Percentiles rank a stretch among this genome's conserved stretches.
These are phyloP conservation scores for Parasitella parasitica DNA, from an alignment of 371 early-diverging fungal species.

Conservation along the genomic window DNA sequence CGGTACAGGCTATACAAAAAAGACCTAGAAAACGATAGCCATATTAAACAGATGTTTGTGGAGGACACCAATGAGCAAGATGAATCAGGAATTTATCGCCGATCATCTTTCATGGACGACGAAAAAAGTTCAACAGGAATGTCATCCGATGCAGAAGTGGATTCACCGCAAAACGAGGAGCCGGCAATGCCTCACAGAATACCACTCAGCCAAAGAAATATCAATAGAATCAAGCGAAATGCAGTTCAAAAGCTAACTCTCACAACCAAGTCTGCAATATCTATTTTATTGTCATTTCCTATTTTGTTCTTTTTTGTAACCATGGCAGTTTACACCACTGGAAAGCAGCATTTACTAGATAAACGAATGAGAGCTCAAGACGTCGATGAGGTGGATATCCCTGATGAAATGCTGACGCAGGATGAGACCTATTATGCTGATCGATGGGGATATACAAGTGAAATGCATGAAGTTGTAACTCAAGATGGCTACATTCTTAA, in stretches of 20 bases:
- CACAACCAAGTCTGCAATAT: neutral
- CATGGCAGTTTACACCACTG: constrained; percentile 7
- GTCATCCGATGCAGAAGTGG: neutral
- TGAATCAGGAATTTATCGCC: neutral
- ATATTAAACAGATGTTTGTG: neutral
- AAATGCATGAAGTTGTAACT: constrained; percentile 36
- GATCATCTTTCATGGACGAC: neutral
- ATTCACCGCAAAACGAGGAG: neutral
- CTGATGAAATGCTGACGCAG: constrained; percentile 26
- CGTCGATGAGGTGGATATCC: neutral
- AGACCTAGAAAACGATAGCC: neutral
- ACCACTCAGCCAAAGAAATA: neutral
- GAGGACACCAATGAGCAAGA: neutral
- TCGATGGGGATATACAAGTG: constrained; percentile 42
- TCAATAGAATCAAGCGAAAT: neutral
- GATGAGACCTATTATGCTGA: constrained; percentile 38
- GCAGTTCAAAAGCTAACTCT: neutral
- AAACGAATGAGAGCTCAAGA: constrained; percentile 7
- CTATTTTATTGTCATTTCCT: constrained; percentile 13
- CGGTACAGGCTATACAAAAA: neutral
- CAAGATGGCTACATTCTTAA: constrained; percentile 46
- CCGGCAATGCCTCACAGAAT: neutral
- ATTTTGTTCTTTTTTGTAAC: constrained; percentile 4
- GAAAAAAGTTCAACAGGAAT: neutral
- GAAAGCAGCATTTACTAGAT: constrained; percentile 7